Evolutionary conservation across 164 flowering plant species (phyloP).

Genomic region (Berberis vulgaris): DNA sequence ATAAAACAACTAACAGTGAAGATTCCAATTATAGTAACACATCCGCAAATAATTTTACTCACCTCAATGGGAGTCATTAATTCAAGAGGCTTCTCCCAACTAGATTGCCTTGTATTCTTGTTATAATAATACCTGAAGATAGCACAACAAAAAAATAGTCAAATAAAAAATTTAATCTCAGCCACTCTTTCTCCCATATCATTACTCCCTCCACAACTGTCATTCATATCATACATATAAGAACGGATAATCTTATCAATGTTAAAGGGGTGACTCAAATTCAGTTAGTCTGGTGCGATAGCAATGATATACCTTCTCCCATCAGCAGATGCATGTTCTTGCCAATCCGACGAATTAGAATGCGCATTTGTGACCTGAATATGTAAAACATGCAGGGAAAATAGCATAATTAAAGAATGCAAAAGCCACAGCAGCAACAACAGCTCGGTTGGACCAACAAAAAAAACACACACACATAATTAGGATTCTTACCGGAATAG

Average conservation of each 20-base stretch:
- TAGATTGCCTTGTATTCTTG: slow-evolving; percentile 66
- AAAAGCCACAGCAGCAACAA: background rate
- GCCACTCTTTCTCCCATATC: too few species aligned
- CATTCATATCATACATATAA: too few species aligned
- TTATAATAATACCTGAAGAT: slow-evolving; percentile 77
- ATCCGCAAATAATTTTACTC: slow-evolving; percentile 19
- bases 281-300: background rate
- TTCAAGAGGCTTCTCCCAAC: slow-evolving; percentile 59
- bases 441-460: background rate
- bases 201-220: too few species aligned
- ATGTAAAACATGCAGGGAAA: slow-evolving; percentile 1
- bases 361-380: slow-evolving; percentile 28
- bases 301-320: slow-evolving; percentile 65
- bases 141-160: background rate
- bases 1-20: slow-evolving; percentile 14
- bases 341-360: slow-evolving; percentile 79
- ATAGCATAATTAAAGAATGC: background rate
- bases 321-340: slow-evolving; percentile 80
- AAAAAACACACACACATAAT: background rate
- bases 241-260: too few species aligned
- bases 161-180: background rate
- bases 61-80: slow-evolving; percentile 90
- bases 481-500: slow-evolving; percentile 26
- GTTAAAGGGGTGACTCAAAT: background rate
- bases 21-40: slow-evolving; percentile 5